Base-by-base conservation (phyloP, 345 rosid species). In the Barbarea vulgaris region DNA sequence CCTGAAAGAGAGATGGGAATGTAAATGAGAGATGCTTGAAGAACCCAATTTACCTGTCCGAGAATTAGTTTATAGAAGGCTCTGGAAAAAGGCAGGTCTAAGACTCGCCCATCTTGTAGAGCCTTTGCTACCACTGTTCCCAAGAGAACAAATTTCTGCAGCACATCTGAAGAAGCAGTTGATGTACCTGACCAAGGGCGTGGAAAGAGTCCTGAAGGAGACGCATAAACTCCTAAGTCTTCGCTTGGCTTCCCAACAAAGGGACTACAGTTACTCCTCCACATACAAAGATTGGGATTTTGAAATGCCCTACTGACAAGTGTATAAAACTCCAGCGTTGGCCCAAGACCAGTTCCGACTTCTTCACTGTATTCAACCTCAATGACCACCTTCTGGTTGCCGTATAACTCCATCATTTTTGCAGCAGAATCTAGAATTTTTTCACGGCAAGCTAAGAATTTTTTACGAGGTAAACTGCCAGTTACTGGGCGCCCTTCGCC, bases 261-360 rank as follows among this genome's bases (percentile, higher is more conserved):
- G 61, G 77, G 81, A 72, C 51, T 44, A 70, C 81, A 76, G 78
- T 90, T 91, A 77, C 76, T 87, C 78, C 98, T 90, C 98, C 98
- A 94, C 92, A 94, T 86, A 63, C 86, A 87, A 81, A 87, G 85
- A 69, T 88, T 88, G 4, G 75, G 75, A 69, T 85, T 87, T 78
- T 91, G 98, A 85, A 91, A 87, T 82, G 87, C 98, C 36, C 81
- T 89, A 81, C 97, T 85, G 57, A 94, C 93, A 62, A 91, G 82
- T 41, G 98, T 91, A 72, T 85, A 94, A 70, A 91, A 94, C 83
- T 94, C 98, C 82, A 94, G 75, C 10, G 97, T 94, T 36, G 98
- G 98, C 80, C 98, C 98, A 74, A 94, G 97, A 73, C 98, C 98
- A 15, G 96, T 90, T 52, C 98, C 98, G 6, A 94, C 96, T 87